Evolutionary conservation across 2,329 filamentous ascomycete species (phyloP), one percentile per base, ranked within the genome.

Genomic region (Raffaelea albimanens): DNA sequence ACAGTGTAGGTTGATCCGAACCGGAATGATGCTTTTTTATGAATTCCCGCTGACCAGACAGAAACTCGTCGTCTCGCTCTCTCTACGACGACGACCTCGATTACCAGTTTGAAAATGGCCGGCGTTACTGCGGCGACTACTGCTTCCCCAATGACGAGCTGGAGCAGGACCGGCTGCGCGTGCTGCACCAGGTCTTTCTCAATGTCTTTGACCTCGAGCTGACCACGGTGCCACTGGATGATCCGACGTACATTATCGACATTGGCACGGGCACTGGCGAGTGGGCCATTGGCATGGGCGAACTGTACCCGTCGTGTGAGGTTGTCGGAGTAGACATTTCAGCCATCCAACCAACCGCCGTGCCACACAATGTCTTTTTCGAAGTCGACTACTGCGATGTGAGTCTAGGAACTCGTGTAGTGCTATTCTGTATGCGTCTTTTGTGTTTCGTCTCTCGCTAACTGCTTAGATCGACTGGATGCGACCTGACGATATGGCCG

Each of bases 71-170:
- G 2, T 56, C 61, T 1, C 59, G 61, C 14, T 62, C 61, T 3
- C 41, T 63, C 3, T 63, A 62, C 38, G 57, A 55, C 42, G 61
- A 62, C 5, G 61, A 63, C 22, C 49, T 61, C 40, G 69, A 79
- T 51, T 80, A 75, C 53, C 64, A 67, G 43, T 69, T 65, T 48
- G 75, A 79, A 55, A 78, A 81, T 55, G 77, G 77, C n/a, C 67
- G 76, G 21, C 67, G 76, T 22, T 81, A 80, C 50, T 76, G 79
- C 55, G 67, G 67, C 39, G 77, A 74, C 11, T 81, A 81, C 55
- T 72, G 72, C 47, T 77, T 80, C 44, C 77, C 78, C 22, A 81
- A 80, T 47, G 78, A 81, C 50, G 76, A 79, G 43, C 62, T 69
- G 5, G 77, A 81, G 60, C 61, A 64, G 48, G 62, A 61, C 21